phyloP scores from a whole-genome alignment of 2,329 filamentous ascomycete species.

The Aspergillus brunneoviolaceus region DNA sequence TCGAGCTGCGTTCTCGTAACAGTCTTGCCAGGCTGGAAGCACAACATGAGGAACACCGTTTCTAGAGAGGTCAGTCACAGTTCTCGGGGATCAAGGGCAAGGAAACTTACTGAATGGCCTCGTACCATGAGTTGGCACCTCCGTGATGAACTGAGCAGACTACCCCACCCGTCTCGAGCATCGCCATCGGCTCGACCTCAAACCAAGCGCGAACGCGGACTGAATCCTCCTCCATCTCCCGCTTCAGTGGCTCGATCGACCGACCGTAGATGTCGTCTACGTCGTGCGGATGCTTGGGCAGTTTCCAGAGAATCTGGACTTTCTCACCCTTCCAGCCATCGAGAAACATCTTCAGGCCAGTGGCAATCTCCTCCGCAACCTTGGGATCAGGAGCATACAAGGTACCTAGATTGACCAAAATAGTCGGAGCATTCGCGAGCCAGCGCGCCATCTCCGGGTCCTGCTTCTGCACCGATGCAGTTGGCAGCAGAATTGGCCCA shows the following conservation, averaged over 20 bases:
- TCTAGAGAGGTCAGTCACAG: constrained; percentile 22
- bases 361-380: constrained; percentile 42
- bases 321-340: constrained; percentile 22
- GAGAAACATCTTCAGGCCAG: constrained; percentile 39
- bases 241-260: constrained; percentile 21
- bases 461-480: constrained; percentile 34
- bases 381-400: constrained; percentile 32
- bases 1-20: constrained; percentile 44
- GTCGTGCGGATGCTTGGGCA: constrained; percentile 28
- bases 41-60: constrained; percentile 47
- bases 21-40: constrained; percentile 48
- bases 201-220: constrained; percentile 48
- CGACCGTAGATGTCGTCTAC: constrained; percentile 22
- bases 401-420: constrained; percentile 53
- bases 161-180: constrained; percentile 38
- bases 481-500: constrained; percentile 48
- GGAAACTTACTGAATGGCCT: constrained; percentile 41
- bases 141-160: constrained; percentile 47
- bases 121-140: constrained; percentile 49
- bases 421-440: constrained; percentile 45
- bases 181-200: constrained; percentile 37
- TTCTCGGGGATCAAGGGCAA: background rate
- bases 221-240: constrained; percentile 28
- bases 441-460: constrained; percentile 47
- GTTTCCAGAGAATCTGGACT: constrained; percentile 44